Evolutionary conservation across 2,329 filamentous ascomycete genomes (phyloP).

Genomic region (Thermothelomyces thermophilus): DNA sequence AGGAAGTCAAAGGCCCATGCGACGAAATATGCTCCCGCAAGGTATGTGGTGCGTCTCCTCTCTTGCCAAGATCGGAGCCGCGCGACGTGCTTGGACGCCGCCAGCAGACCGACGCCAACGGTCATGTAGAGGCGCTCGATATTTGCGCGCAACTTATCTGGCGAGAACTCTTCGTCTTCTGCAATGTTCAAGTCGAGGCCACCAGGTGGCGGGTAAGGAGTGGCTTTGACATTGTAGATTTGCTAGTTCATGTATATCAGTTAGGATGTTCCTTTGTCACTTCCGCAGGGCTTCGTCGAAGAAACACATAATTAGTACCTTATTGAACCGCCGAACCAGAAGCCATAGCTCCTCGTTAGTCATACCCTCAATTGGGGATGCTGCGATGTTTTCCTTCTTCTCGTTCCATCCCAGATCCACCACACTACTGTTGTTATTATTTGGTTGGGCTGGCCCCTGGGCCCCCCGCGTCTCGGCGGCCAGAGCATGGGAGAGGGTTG

Average conservation of each 20-base stretch:
- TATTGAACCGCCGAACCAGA: slow-evolving; percentile 66
- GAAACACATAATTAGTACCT: too few species aligned
- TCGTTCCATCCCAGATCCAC: slow-evolving; percentile 66
- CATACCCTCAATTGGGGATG: slow-evolving; percentile 59
- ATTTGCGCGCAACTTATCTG: slow-evolving; percentile 72
- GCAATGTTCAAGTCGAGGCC: slow-evolving; percentile 74
- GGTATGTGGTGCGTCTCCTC: slow-evolving; percentile 57
- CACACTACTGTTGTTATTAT: slow-evolving; percentile 49
- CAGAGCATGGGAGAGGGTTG: slow-evolving; percentile 37
- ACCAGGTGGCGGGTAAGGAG: slow-evolving; percentile 52
- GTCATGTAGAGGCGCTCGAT: slow-evolving; percentile 79
- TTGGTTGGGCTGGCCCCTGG: slow-evolving; percentile 41
- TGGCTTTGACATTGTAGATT: slow-evolving; percentile 62
- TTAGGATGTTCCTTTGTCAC: neutral
- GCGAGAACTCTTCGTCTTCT: slow-evolving; percentile 77
- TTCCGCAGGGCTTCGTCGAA: neutral
- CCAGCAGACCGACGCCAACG: slow-evolving; percentile 60
- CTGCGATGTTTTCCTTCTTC: slow-evolving; percentile 46
- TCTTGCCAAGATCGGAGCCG: slow-evolving; percentile 77
- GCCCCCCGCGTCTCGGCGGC: slow-evolving; percentile 38
- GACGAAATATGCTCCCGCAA: slow-evolving; percentile 46
- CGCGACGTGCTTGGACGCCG: slow-evolving; percentile 65
- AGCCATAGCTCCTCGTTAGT: slow-evolving; percentile 69
- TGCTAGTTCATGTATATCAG: slow-evolving; percentile 35
- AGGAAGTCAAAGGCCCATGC: slow-evolving; percentile 72